Percentiles rank a stretch among this genome's conserved stretches.
These are phyloP conservation scores for Brettanomyces naardenensis DNA, from an alignment of 805 yeast species.

Conservation along the genomic window DNA sequence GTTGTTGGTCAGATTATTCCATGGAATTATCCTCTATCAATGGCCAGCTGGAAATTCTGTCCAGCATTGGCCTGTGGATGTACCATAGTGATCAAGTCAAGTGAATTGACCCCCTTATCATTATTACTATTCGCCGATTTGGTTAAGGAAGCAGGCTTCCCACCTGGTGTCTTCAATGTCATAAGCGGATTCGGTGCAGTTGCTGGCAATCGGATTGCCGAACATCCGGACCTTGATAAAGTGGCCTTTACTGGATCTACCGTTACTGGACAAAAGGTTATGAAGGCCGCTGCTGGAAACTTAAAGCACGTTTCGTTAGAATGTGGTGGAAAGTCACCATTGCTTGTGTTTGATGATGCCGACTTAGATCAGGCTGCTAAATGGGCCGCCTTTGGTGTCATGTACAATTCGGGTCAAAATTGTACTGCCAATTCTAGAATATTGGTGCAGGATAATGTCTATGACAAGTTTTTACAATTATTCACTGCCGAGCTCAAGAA, in stretches of 20 bases:
- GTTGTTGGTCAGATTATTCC: constrained; percentile 67
- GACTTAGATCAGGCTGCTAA: constrained; percentile 57
- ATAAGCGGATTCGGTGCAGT: constrained; percentile 60
- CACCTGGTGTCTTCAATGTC: constrained; percentile 69
- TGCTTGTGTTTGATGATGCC: constrained; percentile 55
- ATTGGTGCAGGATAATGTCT: constrained; percentile 46
- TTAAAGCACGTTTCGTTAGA: constrained; percentile 60
- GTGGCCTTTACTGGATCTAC: constrained; percentile 64
- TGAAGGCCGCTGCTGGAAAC: constrained; percentile 56
- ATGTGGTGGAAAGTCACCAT: constrained; percentile 69
- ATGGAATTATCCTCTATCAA: constrained; percentile 63
- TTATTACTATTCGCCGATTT: constrained; percentile 51
- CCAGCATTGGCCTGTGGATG: constrained; percentile 82
- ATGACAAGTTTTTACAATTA: constrained; percentile 41
- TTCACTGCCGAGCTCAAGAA: constrained; percentile 38
- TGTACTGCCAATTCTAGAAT: constrained; percentile 63
- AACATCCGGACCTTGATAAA: constrained; percentile 50
- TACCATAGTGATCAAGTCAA: constrained; percentile 61
- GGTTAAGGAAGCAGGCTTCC: constrained; percentile 62
- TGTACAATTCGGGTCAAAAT: constrained; percentile 60
- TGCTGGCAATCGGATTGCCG: constrained; percentile 62
- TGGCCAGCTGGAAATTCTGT: constrained; percentile 77
- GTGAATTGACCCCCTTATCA: constrained; percentile 72
- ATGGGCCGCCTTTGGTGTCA: constrained; percentile 61
- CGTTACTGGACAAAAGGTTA: constrained; percentile 58